These are phyloP conservation scores for Lenzites betulinus DNA, from an alignment of 768 basidiomycete species.

Conservation along the genomic window DNA sequence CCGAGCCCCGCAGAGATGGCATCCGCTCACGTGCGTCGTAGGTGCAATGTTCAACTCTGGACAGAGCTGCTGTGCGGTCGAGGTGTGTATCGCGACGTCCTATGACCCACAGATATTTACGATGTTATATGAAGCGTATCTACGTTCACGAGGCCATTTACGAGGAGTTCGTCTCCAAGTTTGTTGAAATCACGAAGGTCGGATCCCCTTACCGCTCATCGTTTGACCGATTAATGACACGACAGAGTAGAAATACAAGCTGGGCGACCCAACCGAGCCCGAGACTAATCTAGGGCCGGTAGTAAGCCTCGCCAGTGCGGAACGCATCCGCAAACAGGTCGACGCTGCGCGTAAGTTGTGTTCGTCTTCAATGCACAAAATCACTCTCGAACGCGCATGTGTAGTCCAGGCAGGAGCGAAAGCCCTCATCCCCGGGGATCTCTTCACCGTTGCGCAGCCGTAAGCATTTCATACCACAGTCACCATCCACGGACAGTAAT, in stretches of 20 bases:
- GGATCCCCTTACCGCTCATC: background rate
- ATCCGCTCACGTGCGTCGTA: constrained; percentile 30
- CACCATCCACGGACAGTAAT: background rate
- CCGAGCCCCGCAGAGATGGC: background rate
- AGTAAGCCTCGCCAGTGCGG: constrained; percentile 83
- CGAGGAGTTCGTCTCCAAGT: constrained; percentile 75
- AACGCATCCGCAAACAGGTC: constrained; percentile 84
- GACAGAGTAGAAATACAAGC: constrained; percentile 62
- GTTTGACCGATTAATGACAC: background rate
- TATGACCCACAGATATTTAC: background rate
- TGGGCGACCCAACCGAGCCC: constrained; percentile 80
- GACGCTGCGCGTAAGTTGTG: constrained; percentile 70
- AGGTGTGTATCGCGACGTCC: constrained; percentile 49
- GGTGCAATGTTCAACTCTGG: constrained; percentile 97
- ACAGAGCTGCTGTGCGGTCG: constrained; percentile 94
- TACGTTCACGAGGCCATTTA: constrained; percentile 89
- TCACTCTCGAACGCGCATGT: background rate
- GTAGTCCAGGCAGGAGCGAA: constrained; percentile 79
- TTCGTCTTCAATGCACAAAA: background rate
- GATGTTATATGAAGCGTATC: constrained; percentile 60
- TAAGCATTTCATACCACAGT: constrained; percentile 37
- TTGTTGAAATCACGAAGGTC: constrained; percentile 73
- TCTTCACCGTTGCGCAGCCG: constrained; percentile 70
- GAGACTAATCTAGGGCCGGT: constrained; percentile 91
- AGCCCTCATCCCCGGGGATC: constrained; percentile 65